These are phyloP conservation scores for Fistulifera pelliculosa DNA, from an alignment of 108 stramenopile species.

Conservation along the genomic window DNA sequence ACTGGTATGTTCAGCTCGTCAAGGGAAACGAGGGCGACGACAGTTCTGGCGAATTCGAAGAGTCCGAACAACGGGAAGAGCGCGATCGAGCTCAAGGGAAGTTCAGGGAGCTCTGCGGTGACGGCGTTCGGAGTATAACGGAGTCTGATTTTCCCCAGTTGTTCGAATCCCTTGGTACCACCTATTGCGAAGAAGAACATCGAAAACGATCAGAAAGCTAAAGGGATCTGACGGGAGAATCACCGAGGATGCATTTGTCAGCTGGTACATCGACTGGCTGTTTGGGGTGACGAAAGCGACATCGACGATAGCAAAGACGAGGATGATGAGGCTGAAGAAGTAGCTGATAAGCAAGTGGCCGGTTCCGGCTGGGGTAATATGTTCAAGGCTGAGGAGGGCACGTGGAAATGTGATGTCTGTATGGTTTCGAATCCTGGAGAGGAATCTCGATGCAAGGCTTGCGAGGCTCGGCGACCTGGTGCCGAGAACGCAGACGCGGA, in stretches of 20 bases:
- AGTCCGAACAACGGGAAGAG: constrained; percentile 56
- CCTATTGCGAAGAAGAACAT: constrained; percentile 84
- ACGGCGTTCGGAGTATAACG: constrained; percentile 20
- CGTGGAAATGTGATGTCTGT: constrained; percentile 85
- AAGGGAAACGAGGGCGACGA: constrained; percentile 31
- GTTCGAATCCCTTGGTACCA: constrained; percentile 71
- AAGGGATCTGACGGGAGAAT: constrained; percentile 13
- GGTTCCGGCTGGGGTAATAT: constrained; percentile 13
- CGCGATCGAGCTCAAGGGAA: constrained; percentile 35
- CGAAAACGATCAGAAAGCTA: constrained; percentile 48
- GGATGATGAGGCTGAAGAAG: constrained; percentile 16
- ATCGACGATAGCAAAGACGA: constrained; percentile 23
- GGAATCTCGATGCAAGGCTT: constrained; percentile 51
- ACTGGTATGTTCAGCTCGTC: constrained; percentile 56
- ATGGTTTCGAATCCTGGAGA: constrained; percentile 55
- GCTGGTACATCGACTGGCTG: constrained; percentile 85
- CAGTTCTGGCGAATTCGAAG: constrained; percentile 33
- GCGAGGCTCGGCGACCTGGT: constrained; percentile 73
- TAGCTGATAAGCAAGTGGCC: neutral
- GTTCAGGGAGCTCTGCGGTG: constrained; percentile 20
- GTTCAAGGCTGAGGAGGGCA: constrained; percentile 40
- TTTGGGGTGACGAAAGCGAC: constrained; percentile 69
- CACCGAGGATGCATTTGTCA: constrained; percentile 45
- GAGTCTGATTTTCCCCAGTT: constrained; percentile 57
- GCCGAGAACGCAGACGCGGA: constrained; percentile 4